Evolutionary conservation across 2,329 filamentous ascomycete species (phyloP).

Genomic region (Aspergillus niger): DNA sequence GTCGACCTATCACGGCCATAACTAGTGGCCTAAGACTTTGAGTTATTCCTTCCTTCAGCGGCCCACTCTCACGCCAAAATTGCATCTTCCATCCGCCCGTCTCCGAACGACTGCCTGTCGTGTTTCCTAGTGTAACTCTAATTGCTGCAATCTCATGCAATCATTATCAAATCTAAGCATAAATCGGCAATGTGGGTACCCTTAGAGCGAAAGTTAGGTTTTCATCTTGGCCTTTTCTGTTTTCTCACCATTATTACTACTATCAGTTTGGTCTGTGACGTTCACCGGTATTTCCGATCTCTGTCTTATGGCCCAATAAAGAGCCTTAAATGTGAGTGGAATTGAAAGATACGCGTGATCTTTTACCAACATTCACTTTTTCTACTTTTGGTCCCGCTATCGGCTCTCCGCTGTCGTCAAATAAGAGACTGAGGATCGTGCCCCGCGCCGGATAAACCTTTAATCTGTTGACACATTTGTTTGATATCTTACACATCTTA

Average conservation of each 20-base stretch:
- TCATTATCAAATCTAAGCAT: neutral
- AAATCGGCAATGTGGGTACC: neutral
- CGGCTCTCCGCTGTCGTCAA: neutral
- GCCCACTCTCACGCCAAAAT: neutral
- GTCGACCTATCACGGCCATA: constrained; percentile 41
- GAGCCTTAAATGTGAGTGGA: neutral
- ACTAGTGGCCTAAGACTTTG: constrained; percentile 29
- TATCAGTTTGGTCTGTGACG: no score
- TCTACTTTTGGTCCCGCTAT: neutral
- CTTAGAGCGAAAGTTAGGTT: neutral
- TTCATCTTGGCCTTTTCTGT: neutral
- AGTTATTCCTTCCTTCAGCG: constrained; percentile 9
- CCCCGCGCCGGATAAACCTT: no score
- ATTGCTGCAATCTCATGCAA: neutral
- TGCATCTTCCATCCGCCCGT: neutral
- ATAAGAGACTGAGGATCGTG: neutral
- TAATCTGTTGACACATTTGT: no score
- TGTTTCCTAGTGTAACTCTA: neutral
- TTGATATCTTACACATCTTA: neutral
- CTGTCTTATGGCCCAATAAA: neutral
- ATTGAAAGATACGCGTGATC: neutral
- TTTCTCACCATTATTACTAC: neutral
- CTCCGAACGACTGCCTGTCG: neutral
- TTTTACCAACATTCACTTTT: neutral
- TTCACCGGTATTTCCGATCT: neutral